Base-by-base conservation (phyloP, 2,329 filamentous ascomycete species). In the Clonostachys byssicola region DNA sequence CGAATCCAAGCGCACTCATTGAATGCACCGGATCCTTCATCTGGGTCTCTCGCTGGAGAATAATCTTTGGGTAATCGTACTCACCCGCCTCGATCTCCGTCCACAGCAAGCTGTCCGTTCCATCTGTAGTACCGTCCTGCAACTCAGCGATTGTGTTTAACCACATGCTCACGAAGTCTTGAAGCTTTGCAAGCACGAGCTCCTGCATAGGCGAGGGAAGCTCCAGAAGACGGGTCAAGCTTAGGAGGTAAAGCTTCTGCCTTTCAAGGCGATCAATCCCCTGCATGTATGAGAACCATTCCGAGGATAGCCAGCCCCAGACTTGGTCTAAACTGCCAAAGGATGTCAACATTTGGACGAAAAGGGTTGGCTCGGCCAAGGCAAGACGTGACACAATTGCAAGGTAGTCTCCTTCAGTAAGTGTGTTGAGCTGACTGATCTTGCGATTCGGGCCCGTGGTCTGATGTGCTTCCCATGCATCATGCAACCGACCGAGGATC, bases 391-490 rank as follows among this genome's bases (percentile, higher is more conserved):
- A 85, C 3, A 99, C 75, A 3, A 97, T 83, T 5, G 83, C 80
- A 59, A 95, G 87, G 63, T 95, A 96, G 60, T 96, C 89, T 0
- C 88, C 88, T 60, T 96, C 84, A 1, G 88, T 85, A 12, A 91
- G 77, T 12, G 84, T 82, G 56, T 86, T 86, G 34, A 96, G 79
- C 33, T 81, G 80, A 39, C 84, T 79, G 17, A 81, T 74, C 54
- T 79, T 87, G 23, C 79, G 78, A 58, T 89, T 88, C 0, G 92
- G 92, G 0, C 94, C 92, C 0, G 88, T 88, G 0, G 88, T 89
- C 62, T 95, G 85, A 56, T 88, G 85, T 4, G 89, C 85, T 58
- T 87, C 80, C 77, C 82, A 85, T 4, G 85, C 79, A 45, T 85
- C 78, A 58, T 82, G 83, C 1, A 92, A 74, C 9, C 79, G 80